Evolutionary conservation across 2,329 filamentous ascomycete species (phyloP).

Genomic region (Penicillium concentricum): DNA sequence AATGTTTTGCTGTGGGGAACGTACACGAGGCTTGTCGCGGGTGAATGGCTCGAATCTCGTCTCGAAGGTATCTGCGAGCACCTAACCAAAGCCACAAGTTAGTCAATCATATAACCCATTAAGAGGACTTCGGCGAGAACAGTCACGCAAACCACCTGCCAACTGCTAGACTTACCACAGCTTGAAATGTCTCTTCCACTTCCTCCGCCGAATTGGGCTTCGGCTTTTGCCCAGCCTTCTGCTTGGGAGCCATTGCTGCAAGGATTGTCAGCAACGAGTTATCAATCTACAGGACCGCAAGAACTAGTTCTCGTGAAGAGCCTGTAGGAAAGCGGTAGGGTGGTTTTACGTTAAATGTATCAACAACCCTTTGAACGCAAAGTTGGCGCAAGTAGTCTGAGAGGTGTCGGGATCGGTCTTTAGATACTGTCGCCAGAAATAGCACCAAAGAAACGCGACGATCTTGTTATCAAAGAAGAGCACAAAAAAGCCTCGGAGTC

Average conservation of each 20-base stretch:
- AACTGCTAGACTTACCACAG: slow-evolving; percentile 52
- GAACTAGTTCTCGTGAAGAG: neutral
- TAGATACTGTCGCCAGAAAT: neutral
- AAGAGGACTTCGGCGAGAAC: neutral
- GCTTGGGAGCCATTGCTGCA: slow-evolving; percentile 36
- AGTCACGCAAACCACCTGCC: neutral
- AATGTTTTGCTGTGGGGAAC: slow-evolving; percentile 26
- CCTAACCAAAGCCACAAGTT: slow-evolving; percentile 47
- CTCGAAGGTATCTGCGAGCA: slow-evolving; percentile 93
- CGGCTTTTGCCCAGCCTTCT: slow-evolving; percentile 34
- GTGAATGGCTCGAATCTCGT: slow-evolving; percentile 88
- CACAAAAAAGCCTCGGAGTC: slow-evolving; percentile 34
- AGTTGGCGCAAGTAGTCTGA: neutral
- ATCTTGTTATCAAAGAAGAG: slow-evolving; percentile 18
- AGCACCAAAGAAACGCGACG: slow-evolving; percentile 3
- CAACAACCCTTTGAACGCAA: neutral
- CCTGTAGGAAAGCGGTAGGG: neutral
- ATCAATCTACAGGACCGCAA: neutral
- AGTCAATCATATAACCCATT: slow-evolving; percentile 3
- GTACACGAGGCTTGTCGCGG: slow-evolving; percentile 79
- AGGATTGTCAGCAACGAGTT: neutral
- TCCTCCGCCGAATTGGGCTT: slow-evolving; percentile 53
- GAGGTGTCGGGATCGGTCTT: neutral
- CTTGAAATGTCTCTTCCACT: slow-evolving; percentile 62
- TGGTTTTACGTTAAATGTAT: neutral